These are phyloP conservation scores for Leptographium flavum DNA, from an alignment of 2,329 filamentous ascomycete species.

Conservation along the genomic window DNA sequence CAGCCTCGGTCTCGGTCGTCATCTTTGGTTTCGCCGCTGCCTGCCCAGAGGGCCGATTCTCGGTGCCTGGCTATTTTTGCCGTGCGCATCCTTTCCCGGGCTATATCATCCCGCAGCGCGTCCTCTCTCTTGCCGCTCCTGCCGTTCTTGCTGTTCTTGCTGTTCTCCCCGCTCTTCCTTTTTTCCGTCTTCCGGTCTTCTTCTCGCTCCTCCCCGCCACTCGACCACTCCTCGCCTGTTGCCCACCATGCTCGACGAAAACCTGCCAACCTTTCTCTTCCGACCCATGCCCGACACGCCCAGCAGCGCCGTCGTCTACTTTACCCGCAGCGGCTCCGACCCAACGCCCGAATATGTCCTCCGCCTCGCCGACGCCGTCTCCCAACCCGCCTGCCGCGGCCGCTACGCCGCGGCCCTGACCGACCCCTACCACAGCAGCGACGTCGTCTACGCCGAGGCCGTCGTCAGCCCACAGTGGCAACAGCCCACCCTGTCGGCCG, in stretches of 20 bases:
- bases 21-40: too few species aligned
- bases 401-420: slow-evolving; percentile 78
- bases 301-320: slow-evolving; percentile 42
- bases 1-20: too few species aligned
- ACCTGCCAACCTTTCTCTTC: slow-evolving; percentile 61
- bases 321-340: slow-evolving; percentile 63
- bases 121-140: too few species aligned
- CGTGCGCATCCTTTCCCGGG: too few species aligned
- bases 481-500: slow-evolving; percentile 65
- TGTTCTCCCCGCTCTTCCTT: background rate
- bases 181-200: background rate
- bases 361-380: slow-evolving; percentile 57
- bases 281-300: slow-evolving; percentile 37
- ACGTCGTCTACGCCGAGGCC: slow-evolving; percentile 78
- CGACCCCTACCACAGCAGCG: slow-evolving; percentile 59
- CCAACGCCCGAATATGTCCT: slow-evolving; percentile 69
- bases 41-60: background rate
- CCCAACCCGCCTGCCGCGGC: slow-evolving; percentile 52
- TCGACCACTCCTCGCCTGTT: background rate
- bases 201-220: background rate
- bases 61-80: too few species aligned
- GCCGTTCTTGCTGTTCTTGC: too few species aligned
- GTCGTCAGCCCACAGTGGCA: slow-evolving; percentile 75
- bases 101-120: too few species aligned
- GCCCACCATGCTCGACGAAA: slow-evolving; percentile 71